phyloP scores from a whole-genome alignment of 2,329 filamentous ascomycete species.

The Pyricularia pennisetigena region DNA sequence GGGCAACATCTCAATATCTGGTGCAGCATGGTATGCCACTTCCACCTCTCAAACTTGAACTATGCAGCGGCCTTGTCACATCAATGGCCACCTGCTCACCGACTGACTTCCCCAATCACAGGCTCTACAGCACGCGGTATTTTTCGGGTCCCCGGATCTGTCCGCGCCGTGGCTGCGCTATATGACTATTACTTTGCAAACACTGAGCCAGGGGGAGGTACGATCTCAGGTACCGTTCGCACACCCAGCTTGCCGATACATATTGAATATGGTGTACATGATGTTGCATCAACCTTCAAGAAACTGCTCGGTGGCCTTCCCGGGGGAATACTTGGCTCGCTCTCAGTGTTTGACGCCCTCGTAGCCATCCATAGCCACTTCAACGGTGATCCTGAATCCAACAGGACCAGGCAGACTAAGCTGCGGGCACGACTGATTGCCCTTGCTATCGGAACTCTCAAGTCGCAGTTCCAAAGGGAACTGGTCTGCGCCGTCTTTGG shows the following conservation, averaged over 20 bases:
- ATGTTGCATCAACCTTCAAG: constrained; percentile 60
- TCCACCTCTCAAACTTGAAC: not conserved
- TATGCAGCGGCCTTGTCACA: not conserved
- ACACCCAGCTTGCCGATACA: constrained; percentile 50
- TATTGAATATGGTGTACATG: constrained; percentile 49
- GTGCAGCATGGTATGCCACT: constrained; percentile 43
- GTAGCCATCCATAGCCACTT: constrained; percentile 51
- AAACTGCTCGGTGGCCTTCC: constrained; percentile 52
- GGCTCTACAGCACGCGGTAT: constrained; percentile 29
- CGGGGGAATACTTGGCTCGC: constrained; percentile 51
- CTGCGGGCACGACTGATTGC: constrained; percentile 56
- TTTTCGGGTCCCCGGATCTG: constrained; percentile 54
- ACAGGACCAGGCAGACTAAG: constrained; percentile 42
- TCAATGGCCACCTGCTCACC: not conserved
- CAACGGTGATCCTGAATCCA: constrained; percentile 38
- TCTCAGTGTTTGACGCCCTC: constrained; percentile 51
- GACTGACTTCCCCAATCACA: not conserved
- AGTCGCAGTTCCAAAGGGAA: constrained; percentile 49
- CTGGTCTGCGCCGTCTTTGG: constrained; percentile 60
- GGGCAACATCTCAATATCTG: constrained; percentile 55
- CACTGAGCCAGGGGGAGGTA: not conserved
- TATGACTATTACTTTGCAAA: constrained; percentile 54
- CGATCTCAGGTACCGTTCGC: constrained; percentile 45
- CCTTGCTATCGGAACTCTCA: constrained; percentile 48
- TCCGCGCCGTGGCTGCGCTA: constrained; percentile 42